phyloP scores from a whole-genome alignment of 805 yeast species.

The Wickerhamomyces ciferrii region DNA sequence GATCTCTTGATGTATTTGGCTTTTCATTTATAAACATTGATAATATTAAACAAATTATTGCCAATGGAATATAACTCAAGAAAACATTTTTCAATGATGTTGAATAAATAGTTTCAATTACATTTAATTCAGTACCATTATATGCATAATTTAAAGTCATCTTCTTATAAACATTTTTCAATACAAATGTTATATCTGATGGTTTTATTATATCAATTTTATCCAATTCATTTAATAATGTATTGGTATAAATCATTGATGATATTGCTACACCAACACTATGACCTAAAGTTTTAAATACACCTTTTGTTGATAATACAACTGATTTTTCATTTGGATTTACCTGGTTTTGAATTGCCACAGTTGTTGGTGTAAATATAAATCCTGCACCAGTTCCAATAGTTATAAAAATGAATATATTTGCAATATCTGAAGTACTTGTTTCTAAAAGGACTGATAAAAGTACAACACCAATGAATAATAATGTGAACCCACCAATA shows the following conservation, averaged over 20 bases:
- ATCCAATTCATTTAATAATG: background rate
- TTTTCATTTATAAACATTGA: background rate
- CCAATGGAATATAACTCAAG: background rate
- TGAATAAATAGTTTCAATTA: background rate
- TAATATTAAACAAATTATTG: background rate
- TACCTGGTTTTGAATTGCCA: constrained; percentile 53
- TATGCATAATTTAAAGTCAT: background rate
- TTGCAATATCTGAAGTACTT: constrained; percentile 23
- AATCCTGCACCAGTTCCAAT: constrained; percentile 38
- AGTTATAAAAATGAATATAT: constrained; percentile 28
- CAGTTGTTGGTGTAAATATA: constrained; percentile 19
- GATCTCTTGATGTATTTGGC: background rate
- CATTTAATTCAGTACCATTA: background rate
- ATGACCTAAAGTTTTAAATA: constrained; percentile 53
- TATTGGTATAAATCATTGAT: constrained; percentile 9
- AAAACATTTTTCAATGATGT: background rate
- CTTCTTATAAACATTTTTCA: background rate
- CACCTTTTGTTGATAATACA: constrained; percentile 51
- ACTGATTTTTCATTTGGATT: constrained; percentile 48
- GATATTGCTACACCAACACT: constrained; percentile 49
- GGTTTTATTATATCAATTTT: background rate
- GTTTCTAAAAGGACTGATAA: constrained; percentile 30
- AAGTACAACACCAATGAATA: constrained; percentile 35
- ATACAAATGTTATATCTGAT: background rate
- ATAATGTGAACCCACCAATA: constrained; percentile 33